These are phyloP conservation scores for Jatropha curcas DNA, from an alignment of 345 rosid species.

Conservation along the genomic window DNA sequence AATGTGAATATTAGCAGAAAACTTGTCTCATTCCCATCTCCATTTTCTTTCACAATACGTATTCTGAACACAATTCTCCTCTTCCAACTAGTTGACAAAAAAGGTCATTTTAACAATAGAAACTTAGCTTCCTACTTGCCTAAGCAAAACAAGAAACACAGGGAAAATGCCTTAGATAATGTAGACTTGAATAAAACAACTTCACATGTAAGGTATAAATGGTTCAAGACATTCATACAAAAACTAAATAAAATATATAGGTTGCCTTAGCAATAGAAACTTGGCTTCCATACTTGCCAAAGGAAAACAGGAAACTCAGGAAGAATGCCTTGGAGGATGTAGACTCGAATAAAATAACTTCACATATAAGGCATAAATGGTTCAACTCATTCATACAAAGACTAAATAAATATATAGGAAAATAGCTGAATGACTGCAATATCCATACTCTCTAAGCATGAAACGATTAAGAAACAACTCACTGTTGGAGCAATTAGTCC, in stretches of 20 bases:
- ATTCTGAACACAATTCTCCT: neutral
- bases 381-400: neutral
- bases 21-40: neutral
- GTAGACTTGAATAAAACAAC: too few species aligned
- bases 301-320: neutral
- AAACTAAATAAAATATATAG: too few species aligned
- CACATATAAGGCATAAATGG: neutral
- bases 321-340: neutral
- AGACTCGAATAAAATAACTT: neutral
- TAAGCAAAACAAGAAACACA: too few species aligned
- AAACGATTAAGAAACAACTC: conserved; percentile 25
- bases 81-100: neutral
- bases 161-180: too few species aligned
- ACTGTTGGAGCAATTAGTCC: conserved; percentile 93
- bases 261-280: too few species aligned
- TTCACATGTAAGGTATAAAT: too few species aligned
- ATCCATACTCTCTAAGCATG: neutral
- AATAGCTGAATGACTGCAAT: neutral
- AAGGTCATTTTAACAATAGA: neutral
- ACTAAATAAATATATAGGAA: neutral
- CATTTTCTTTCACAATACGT: neutral
- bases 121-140: neutral
- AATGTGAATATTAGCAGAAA: neutral
- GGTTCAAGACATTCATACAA: too few species aligned
- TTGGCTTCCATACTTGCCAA: too few species aligned